Evolutionary conservation across 306 rosid species (phyloP), one percentile per base, ranked within the genome.

Genomic region (Carpinus viminea): DNA sequence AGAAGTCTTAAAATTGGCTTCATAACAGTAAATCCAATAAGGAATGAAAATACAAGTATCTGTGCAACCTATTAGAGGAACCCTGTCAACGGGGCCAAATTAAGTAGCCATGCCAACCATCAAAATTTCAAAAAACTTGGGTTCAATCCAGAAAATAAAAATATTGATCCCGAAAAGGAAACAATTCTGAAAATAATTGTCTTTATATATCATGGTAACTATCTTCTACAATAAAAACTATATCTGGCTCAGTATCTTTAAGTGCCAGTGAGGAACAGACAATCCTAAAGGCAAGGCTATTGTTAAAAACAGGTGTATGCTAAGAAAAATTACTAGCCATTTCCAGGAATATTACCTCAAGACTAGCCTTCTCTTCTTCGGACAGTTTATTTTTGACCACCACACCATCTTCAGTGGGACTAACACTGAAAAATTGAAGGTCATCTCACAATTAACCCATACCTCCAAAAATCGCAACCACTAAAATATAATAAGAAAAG

Each of bases 331-430:
- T 66, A 66, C 41, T 34, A 66, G 26, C 20, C 15, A 38, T 38
- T 66, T 66, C 28, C 36, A 41, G 59, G 83, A 88, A 79, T 82
- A 64, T 75, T 80, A 94, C 98, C 97, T 90, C 87, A 86, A 94
- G 95, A 70, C 70, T 74, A 72, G 82, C 84, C 82, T 91, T 90
- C 72, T 89, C 97, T 84, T 91, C 89, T 78, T 87, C 85, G 0
- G 98, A 87, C 80, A 91, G 83, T 81, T 89, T 87, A 76, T 81
- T 86, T 73, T 45, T 80, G 75, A 88, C 90, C 76, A 85, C 78
- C 36, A 87, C 85, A 72, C 76, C 77, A 68, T 94, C 95, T 82
- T 92, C 82, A 12, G 73, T 83, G 62, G 98, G 88, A 84, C 84
- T 76, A 45, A 87, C 75, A 80, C 90, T 81, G 91, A 80, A 91